Evolutionary conservation across 2,329 filamentous ascomycete species (phyloP), one percentile per base, ranked within the genome.

Genomic region (Sporothrix mexicana): DNA sequence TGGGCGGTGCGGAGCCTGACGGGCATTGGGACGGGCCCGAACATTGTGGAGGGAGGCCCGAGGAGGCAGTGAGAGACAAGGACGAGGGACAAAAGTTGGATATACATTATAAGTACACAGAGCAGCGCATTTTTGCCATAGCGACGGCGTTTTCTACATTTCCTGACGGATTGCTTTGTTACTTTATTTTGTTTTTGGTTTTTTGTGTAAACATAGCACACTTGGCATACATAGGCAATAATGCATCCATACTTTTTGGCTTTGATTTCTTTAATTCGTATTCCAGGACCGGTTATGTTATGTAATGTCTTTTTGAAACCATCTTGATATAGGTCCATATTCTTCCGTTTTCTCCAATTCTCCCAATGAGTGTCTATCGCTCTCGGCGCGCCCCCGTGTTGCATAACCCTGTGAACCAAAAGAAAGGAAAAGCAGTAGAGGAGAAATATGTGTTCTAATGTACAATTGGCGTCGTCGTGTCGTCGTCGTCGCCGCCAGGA

Each of bases 1-100:
- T 92, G 90, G 90, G 81, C 90, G 61, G 85, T 90, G 53, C 84
- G 89, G 80, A 86, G 88, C 47, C 72, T 90, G 76, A 90, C 88
- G 4, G 88, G 88, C 2, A 86, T 90, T 61, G 88, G 88, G 15
- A 89, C 87, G 0, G 87, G 87, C 5, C 87, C 88, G 20, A 88
- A 90, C 76, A 88, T 90, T 43, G 66, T 68, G 10, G 66, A 68
- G 23, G 66, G 47, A 8, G 66, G 45, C 3, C 61, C 61, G 5
- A 17, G 64, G 45, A 13, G 64, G 20, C 13, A 30, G 64, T 23
- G 15, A 12, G 61, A 49, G 13, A 15, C 3, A 9, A 17, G 45
- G 8, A 13, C 30, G 30, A 6, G 30, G 30, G 1, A 20, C 43
- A 49, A 30, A 36, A 20, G 3, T 36, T 66, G 61, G 41, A 66